Conservation (phyloP, 208 protist genomes). For the Trichomonas vaginalis region DNA sequence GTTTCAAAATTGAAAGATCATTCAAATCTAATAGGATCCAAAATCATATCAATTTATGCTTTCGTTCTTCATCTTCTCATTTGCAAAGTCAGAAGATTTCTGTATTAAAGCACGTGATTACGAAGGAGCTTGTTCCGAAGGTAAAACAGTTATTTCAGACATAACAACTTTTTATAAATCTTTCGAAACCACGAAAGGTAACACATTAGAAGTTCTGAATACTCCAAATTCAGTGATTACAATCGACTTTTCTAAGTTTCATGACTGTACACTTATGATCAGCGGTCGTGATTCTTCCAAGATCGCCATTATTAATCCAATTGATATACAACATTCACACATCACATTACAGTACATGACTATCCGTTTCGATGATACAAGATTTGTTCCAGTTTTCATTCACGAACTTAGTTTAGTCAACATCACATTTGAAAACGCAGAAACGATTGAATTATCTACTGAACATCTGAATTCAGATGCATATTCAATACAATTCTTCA, state of each 20-base stretch:
- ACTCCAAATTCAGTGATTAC: neutral
- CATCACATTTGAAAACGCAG: neutral
- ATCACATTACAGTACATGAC: neutral
- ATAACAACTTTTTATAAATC: neutral
- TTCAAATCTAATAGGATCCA: too few relatives aligned
- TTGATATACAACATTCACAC: neutral
- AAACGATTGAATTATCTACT: neutral
- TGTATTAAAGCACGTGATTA: neutral
- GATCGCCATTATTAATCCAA: neutral
- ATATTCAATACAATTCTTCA: neutral
- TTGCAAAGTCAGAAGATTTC: neutral
- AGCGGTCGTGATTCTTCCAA: neutral
- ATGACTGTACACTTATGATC: neutral
- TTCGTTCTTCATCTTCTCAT: neutral
- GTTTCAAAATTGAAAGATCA: too few relatives aligned
- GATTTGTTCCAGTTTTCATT: neutral
- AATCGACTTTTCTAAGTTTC: neutral
- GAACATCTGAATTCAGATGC: neutral
- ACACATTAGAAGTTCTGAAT: neutral
- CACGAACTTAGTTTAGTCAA: neutral
- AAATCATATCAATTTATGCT: neutral
- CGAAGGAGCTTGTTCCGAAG: neutral
- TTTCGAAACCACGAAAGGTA: neutral
- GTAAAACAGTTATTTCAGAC: neutral
- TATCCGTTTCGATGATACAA: neutral